These are phyloP conservation scores for Cudoniella acicularis DNA, from an alignment of 495 filamentous ascomycete genomes.

Conservation along the genomic window DNA sequence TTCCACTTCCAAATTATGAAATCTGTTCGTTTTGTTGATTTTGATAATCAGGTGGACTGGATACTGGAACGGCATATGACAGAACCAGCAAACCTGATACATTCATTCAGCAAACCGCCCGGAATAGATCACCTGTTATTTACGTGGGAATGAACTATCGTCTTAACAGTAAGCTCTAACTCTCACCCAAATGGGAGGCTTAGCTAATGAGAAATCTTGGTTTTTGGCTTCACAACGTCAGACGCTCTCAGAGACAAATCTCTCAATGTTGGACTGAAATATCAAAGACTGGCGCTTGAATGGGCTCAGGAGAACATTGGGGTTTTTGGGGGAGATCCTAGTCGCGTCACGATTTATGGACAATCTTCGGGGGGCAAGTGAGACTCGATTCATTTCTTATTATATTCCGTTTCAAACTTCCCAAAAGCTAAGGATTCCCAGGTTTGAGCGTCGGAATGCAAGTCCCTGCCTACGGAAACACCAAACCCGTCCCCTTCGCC, in stretches of 20 bases:
- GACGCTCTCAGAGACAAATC: slow-evolving; percentile 60
- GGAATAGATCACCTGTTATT: slow-evolving; percentile 54
- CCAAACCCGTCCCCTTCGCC: slow-evolving; percentile 28
- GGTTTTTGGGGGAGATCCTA: slow-evolving; percentile 60
- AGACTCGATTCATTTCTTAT: too few relatives aligned
- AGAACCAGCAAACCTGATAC: slow-evolving; percentile 35
- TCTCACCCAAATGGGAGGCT: slow-evolving; percentile 26
- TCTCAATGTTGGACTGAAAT: slow-evolving; percentile 28
- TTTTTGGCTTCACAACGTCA: slow-evolving; percentile 54
- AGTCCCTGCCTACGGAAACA: slow-evolving; percentile 60
- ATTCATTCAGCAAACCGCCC: slow-evolving; percentile 44
- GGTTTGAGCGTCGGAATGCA: slow-evolving; percentile 56
- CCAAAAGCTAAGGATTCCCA: slow-evolving; percentile 23
- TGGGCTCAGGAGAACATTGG: slow-evolving; percentile 64
- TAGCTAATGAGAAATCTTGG: slow-evolving; percentile 29
- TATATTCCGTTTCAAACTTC: background rate
- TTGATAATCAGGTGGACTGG: slow-evolving; percentile 30
- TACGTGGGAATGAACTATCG: slow-evolving; percentile 63
- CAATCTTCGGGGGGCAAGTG: slow-evolving; percentile 63
- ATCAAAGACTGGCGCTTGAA: slow-evolving; percentile 6
- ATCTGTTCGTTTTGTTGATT: background rate
- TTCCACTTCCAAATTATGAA: too few relatives aligned
- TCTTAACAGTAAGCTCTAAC: slow-evolving; percentile 37
- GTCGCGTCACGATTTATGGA: slow-evolving; percentile 40
- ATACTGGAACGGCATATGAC: slow-evolving; percentile 34